These are phyloP conservation scores for Phytophthora fragariae DNA, from an alignment of 352 stramenopile species.

Conservation along the genomic window DNA sequence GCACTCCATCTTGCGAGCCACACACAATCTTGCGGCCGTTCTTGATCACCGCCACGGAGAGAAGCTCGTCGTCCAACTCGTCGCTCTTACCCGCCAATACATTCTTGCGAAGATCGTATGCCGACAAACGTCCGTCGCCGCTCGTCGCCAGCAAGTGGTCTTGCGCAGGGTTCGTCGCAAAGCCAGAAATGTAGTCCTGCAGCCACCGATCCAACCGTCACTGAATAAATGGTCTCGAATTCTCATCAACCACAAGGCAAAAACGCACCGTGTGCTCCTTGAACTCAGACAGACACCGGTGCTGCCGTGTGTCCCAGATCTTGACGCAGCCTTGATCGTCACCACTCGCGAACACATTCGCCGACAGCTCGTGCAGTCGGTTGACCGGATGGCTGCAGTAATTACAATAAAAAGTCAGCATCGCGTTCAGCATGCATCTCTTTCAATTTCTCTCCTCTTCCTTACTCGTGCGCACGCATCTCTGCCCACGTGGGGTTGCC, in stretches of 20 bases:
- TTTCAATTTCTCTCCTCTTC: neutral
- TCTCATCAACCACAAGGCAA: neutral
- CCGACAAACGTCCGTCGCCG: slow-evolving; percentile 92
- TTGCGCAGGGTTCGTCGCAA: slow-evolving; percentile 84
- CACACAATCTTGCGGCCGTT: slow-evolving; percentile 95
- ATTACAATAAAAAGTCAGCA: slow-evolving; percentile 6
- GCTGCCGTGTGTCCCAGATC: slow-evolving; percentile 89
- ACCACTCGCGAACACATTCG: slow-evolving; percentile 76
- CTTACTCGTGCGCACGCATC: slow-evolving; percentile 81
- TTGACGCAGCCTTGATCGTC: slow-evolving; percentile 88
- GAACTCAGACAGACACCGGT: slow-evolving; percentile 88
- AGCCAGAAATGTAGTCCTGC: slow-evolving; percentile 95
- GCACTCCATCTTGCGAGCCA: slow-evolving; percentile 94
- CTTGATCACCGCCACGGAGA: slow-evolving; percentile 83
- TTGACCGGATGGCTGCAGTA: slow-evolving; percentile 69
- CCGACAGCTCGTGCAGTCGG: slow-evolving; percentile 72
- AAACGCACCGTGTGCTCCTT: slow-evolving; percentile 89
- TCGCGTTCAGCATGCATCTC: slow-evolving; percentile 10
- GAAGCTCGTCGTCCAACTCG: slow-evolving; percentile 83
- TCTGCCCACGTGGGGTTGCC: slow-evolving; percentile 83
- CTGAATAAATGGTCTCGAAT: neutral
- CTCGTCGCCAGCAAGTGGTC: slow-evolving; percentile 91
- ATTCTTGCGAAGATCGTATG: slow-evolving; percentile 93
- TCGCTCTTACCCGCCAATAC: slow-evolving; percentile 82
- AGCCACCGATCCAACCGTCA: neutral